Evolutionary conservation across 768 basidiomycete genomes (phyloP), one percentile per base, ranked within the genome.

Genomic region (Lentinula sp.): DNA sequence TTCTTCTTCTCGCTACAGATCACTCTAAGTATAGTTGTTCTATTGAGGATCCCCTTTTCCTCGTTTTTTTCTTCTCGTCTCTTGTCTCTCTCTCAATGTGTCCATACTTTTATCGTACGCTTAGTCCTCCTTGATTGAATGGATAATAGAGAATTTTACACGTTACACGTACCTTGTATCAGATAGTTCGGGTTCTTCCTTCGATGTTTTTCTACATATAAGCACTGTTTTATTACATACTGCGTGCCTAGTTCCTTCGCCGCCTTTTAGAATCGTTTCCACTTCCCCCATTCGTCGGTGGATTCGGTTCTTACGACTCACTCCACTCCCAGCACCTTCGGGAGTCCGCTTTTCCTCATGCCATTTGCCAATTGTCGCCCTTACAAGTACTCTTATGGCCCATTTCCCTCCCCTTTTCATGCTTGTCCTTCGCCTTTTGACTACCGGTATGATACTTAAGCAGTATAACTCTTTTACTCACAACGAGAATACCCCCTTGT

Each of bases 131-230:
- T 45, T 45, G 43, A 45, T n/a, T 48, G 46, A 48, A 18, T 48
- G 21, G 46, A 11, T 21, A 48, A 23, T 48, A 48, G 46, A 48
- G 46, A 48, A 48, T 21, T 18, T n/a, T 21, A 48, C 3, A 16
- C 35, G 35, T 42, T 55, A 55, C 53, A 28, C 39, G 40, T 56
- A 56, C 55, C 31, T 49, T 74, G 73, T 72, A 74, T 72, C 70
- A 73, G 65, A 70, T 73, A 72, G 62, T 68, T 65, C 51, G 54
- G 37, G 46, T 57, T 37, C 32, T 13, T 39, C 23, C 46, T 53
- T 61, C 60, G 37, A 9, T 37, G 42, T 43, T 35, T 45, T 45
- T 52, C 35, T 59, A 59, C 46, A 48, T 64, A 63, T 61, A 63
- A 39, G 63, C 52, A 63, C 62, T 56, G 51, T 53, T 64, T 56